Base-by-base conservation (phyloP, 352 stramenopile species). In the Phytophthora pisi region DNA sequence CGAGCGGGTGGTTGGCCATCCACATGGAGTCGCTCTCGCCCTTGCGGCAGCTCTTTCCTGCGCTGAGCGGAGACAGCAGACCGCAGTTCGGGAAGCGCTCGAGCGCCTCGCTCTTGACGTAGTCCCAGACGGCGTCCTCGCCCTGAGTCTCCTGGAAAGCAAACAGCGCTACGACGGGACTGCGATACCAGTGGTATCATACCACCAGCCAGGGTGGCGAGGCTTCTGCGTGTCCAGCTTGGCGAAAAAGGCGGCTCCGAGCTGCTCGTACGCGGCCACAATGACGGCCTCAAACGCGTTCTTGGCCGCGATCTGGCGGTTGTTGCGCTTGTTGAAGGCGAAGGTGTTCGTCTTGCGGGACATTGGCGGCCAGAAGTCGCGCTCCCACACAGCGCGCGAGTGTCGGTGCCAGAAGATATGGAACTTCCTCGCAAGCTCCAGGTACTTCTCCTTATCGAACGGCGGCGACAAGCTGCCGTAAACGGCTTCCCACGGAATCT, bases 151-250 rank as follows among this genome's bases (percentile, higher is more conserved):
- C 34, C 24, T 74, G 57, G 6, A 74, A 54, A 4, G 72, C 59
- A 2, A 73, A 66, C 3, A 85, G 51, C 47, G 85, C 68, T 13
- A 88, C 57, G 36, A 82, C 70, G 16, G 62, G 51, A 2, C 56
- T 23, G 9, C 78, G 75, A 20, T 20, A 20, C n/a, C n/a, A n/a
- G n/a, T n/a, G n/a, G n/a, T n/a, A n/a, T n/a, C n/a, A 31, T 88
- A 88, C 79, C 79, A 90, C 79, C 79, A 90, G 5, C 82, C 78
- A 24, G 73, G 69, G 31, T 90, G 75, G n/a, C 28, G 52, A 10
- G 57, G 52, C 13, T 54, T 63, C 55, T 78, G 49, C 15, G 31
- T 24, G 45, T 90, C 82, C 38, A 90, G 56, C 13, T 60, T 49
- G n/a, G 78, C 70, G 46, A 90, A 90, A 56, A 88, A 81, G 11